These are phyloP conservation scores for Nannochloris sp. DNA, from an alignment of 139 green algal genomes.

Conservation along the genomic window DNA sequence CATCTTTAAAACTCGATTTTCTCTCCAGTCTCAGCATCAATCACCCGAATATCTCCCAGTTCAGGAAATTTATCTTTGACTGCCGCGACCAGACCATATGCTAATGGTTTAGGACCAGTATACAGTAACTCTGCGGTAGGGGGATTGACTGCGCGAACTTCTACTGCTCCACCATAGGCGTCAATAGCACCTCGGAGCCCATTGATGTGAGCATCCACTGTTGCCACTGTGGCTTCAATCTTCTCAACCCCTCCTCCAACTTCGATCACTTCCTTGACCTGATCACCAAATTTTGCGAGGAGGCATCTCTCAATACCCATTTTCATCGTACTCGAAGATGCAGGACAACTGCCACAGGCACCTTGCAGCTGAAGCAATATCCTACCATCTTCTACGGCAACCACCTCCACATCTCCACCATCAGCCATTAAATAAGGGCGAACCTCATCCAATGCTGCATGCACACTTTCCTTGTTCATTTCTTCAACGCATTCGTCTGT, in stretches of 20 bases:
- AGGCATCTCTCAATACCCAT: conserved; percentile 86
- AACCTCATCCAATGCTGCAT: conserved; percentile 69
- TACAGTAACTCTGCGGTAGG: neutral
- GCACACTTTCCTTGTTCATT: conserved; percentile 33
- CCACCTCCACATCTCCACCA: conserved; percentile 86
- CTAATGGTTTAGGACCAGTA: conserved; percentile 15
- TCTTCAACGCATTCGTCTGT: neutral
- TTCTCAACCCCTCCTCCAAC: conserved; percentile 11
- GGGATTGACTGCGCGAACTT: conserved; percentile 36
- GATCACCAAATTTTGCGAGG: conserved; percentile 34
- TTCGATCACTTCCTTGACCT: conserved; percentile 37
- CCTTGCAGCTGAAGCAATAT: conserved; percentile 70
- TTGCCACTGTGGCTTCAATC: conserved; percentile 31
- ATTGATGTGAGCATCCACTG: conserved; percentile 71
- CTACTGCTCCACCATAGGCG: conserved; percentile 64
- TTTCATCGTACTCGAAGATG: conserved; percentile 76
- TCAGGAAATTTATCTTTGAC: conserved; percentile 67
- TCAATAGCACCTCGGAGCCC: conserved; percentile 69
- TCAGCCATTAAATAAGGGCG: conserved; percentile 90
- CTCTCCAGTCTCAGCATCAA: conserved; percentile 17
- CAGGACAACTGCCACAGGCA: conserved; percentile 77
- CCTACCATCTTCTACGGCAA: conserved; percentile 56
- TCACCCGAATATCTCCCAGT: conserved; percentile 51
- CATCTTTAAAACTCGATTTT: conserved; percentile 12
- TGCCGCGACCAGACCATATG: conserved; percentile 43